Percentiles rank a stretch among this genome's conserved stretches.
These are phyloP conservation scores for Proteromonas lacertae DNA, from an alignment of 352 stramenopile species.

Conservation along the genomic window DNA sequence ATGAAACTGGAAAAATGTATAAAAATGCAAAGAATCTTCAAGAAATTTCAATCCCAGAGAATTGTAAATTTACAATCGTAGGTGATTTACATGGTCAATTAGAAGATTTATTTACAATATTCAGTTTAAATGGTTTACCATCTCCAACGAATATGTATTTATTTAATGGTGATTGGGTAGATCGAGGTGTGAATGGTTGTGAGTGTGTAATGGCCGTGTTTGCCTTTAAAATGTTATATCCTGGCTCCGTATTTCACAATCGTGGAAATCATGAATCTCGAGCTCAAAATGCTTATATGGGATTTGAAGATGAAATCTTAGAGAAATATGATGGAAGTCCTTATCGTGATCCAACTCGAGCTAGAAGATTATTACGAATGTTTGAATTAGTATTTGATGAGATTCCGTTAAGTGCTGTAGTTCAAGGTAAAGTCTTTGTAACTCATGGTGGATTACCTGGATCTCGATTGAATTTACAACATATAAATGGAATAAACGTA, in stretches of 20 bases:
- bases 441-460: slow-evolving; percentile 57
- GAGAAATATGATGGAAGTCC: background rate
- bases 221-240: slow-evolving; percentile 4
- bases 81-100: slow-evolving; percentile 68
- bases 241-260: slow-evolving; percentile 43
- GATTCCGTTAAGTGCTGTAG: slow-evolving; percentile 42
- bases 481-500: background rate
- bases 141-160: slow-evolving; percentile 56
- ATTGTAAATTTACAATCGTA: slow-evolving; percentile 50
- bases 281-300: slow-evolving; percentile 96
- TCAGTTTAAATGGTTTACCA: slow-evolving; percentile 53
- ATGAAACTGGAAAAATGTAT: too few relatives aligned
- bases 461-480: slow-evolving; percentile 22
- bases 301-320: slow-evolving; percentile 25
- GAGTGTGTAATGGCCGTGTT: slow-evolving; percentile 22
- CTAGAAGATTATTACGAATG: slow-evolving; percentile 23
- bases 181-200: slow-evolving; percentile 42
- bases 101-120: slow-evolving; percentile 65
- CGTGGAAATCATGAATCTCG: slow-evolving; percentile 58
- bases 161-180: slow-evolving; percentile 83
- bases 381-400: slow-evolving; percentile 44
- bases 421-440: slow-evolving; percentile 61
- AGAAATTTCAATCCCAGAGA: slow-evolving; percentile 32
- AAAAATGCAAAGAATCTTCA: slow-evolving; percentile 29
- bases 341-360: slow-evolving; percentile 11